phyloP scores from a whole-genome alignment of 352 stramenopile species.

The Pythium rishiriense region DNA sequence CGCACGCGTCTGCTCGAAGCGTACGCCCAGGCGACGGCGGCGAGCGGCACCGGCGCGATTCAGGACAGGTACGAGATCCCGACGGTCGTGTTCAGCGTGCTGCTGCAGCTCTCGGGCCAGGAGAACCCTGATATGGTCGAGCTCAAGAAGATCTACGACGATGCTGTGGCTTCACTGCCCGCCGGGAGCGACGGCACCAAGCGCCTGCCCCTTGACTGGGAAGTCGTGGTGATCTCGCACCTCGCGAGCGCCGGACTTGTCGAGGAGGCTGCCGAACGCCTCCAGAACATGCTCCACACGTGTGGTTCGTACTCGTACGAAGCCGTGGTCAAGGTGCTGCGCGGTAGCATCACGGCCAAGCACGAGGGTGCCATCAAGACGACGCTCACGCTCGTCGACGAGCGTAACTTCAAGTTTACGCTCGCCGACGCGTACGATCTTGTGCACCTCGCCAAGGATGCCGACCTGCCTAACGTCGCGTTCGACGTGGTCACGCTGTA shows the following conservation, averaged over 20 bases:
- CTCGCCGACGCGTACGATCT: slow-evolving; percentile 52
- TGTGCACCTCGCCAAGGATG: slow-evolving; percentile 51
- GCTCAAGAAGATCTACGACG: slow-evolving; percentile 47
- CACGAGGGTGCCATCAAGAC: slow-evolving; percentile 32
- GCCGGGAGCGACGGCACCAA: slow-evolving; percentile 9
- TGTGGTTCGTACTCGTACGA: slow-evolving; percentile 47
- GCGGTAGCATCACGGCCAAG: slow-evolving; percentile 29
- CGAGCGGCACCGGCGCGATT: slow-evolving; percentile 9
- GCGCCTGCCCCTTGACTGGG: slow-evolving; percentile 48
- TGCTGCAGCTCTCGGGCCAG: slow-evolving; percentile 41
- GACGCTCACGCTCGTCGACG: slow-evolving; percentile 41
- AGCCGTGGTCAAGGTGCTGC: slow-evolving; percentile 44
- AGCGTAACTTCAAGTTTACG: slow-evolving; percentile 39
- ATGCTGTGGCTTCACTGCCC: slow-evolving; percentile 39
- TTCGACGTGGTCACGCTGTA: slow-evolving; percentile 55
- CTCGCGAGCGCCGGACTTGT: slow-evolving; percentile 36
- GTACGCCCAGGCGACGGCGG: slow-evolving; percentile 32
- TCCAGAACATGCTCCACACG: slow-evolving; percentile 39
- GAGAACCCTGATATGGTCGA: slow-evolving; percentile 36
- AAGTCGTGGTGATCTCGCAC: slow-evolving; percentile 44
- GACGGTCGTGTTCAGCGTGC: slow-evolving; percentile 42
- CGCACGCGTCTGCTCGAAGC: slow-evolving; percentile 56
- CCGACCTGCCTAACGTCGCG: slow-evolving; percentile 34
- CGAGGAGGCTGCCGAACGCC: slow-evolving; percentile 40
- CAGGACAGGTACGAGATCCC: slow-evolving; percentile 52